Base-by-base conservation (phyloP, 2,329 filamentous ascomycete species). In the Botrytis porri region DNA sequence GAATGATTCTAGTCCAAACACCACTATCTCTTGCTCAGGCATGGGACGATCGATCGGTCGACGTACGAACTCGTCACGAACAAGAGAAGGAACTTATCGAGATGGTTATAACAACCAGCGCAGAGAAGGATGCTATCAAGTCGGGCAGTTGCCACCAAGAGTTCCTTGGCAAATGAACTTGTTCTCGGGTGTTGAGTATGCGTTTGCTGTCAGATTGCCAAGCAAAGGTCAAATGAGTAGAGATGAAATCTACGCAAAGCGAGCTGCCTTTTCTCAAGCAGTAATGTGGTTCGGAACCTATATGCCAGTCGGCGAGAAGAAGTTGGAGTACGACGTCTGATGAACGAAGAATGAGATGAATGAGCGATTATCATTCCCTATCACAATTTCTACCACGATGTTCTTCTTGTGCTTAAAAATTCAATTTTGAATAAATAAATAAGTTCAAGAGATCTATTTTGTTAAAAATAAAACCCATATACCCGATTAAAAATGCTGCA, bases 241-340 rank as follows among this genome's bases (percentile, higher is more conserved):
- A n/a, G 45, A 69, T 29, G 65, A 39, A 41, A 57, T 32, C 25
- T 69, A 57, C 25, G 65, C 35, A 54, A 69, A 69, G 35, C 57
- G 41, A 48, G n/a, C 57, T 37, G 54, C 69, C 4, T 70, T 70
- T 22, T 22, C 9, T 12, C 69, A 70, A 54, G 35, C 41, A n/a
- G 29, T 51, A 16, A 35, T 62, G 69, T 70, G 57, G 29, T 62
- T 70, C 22, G 16, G 41, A 29, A 39, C 25, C 20, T 51, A 51
- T 10, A 69, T 69, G 65, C 65, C 65, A 41, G 8, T 29, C 37
- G 37, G 39, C 29, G 29, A 32, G 7, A 39, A 35, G 6, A 51
- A 51, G 22, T 14, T 48, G 20, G 5, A 48, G 10, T 48, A 22
- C 20, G 25, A 32, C 39, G 32, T 29, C 20, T 22, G 10, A 29